phyloP scores from a whole-genome alignment of 371 early-diverging fungal genomes.

The Mucor lusitanicus region DNA sequence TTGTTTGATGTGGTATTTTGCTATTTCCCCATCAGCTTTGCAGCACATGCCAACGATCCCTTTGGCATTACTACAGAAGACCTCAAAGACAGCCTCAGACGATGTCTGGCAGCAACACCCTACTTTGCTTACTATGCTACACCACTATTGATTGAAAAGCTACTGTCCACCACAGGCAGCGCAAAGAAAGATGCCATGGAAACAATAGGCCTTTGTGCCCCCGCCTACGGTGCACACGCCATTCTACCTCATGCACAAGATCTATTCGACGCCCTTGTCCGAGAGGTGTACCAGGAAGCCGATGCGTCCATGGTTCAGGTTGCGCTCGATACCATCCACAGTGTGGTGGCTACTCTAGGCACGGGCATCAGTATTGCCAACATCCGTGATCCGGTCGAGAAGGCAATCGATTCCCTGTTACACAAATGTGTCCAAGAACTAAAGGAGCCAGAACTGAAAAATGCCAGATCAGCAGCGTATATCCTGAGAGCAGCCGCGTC shows the following conservation, averaged over 20 bases:
- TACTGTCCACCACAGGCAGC: slow-evolving; percentile 66
- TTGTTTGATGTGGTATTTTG: slow-evolving; percentile 92
- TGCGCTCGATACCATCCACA: slow-evolving; percentile 60
- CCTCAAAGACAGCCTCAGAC: slow-evolving; percentile 72
- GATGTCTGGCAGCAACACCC: slow-evolving; percentile 71
- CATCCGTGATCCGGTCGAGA: slow-evolving; percentile 56
- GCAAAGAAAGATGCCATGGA: slow-evolving; percentile 79
- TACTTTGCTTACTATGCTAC: slow-evolving; percentile 75
- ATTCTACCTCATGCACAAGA: slow-evolving; percentile 62
- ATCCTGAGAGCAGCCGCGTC: slow-evolving; percentile 64
- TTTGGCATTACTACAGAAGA: slow-evolving; percentile 84
- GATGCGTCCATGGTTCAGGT: slow-evolving; percentile 63
- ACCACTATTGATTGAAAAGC: slow-evolving; percentile 82
- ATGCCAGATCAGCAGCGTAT: slow-evolving; percentile 63
- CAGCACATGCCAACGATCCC: slow-evolving; percentile 82
- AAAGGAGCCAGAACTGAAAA: slow-evolving; percentile 66
- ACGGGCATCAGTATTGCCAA: slow-evolving; percentile 53
- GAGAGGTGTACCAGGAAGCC: slow-evolving; percentile 66
- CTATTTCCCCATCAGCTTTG: slow-evolving; percentile 97
- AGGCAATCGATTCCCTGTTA: slow-evolving; percentile 59
- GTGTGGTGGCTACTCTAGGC: slow-evolving; percentile 62
- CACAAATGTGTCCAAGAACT: slow-evolving; percentile 63
- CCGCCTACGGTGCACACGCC: slow-evolving; percentile 70
- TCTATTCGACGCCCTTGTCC: slow-evolving; percentile 64
- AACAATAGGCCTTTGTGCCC: slow-evolving; percentile 66